Base-by-base conservation (phyloP, 2,329 filamentous ascomycete genomes). In the Sporothrix inflata region DNA sequence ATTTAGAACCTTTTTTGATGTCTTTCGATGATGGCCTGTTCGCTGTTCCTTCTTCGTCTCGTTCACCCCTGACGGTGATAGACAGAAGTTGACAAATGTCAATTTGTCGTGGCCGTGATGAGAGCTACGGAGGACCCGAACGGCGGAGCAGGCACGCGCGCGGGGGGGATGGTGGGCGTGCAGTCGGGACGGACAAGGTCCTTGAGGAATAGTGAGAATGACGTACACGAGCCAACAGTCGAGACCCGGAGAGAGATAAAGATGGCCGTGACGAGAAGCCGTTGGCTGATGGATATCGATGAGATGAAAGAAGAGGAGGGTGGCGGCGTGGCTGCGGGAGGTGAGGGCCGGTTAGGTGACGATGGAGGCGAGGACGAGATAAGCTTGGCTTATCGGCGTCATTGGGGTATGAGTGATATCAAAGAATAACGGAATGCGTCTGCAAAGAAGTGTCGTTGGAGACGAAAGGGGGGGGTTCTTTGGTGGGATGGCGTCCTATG, bases 331-430 rank as follows among this genome's bases (percentile, higher is more conserved):
- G 63, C 55, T 30, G 60, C 38, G 60, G 38, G 38, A 27, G 38
- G 38, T 27, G 38, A 65, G 6, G 45, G 65, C 65, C 45, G 12
- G 60, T 61, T 86, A 86, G 79, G 85, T 86, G 80, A 86, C 81
- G 79, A 87, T 83, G 75, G 85, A 84, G 79, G 81, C 82, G 76
- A 86, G 82, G 79, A 86, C 82, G 78, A 88, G 85, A 87, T 87
- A 87, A 86, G 85, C 83, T 80, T 83, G 82, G 81, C 83, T 86
- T 86, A 86, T 87, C 83, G 82, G 83, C 82, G 85, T 87, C 86
- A 88, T 88, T 85, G 82, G 82, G 72, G 73, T 75, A 74, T 73
- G 53, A 27, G 60, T 67, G 69, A 72, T 71, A 72, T 69, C 53
- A 66, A 65, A n/a, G 27, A 72, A 73, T 77, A 76, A 76, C 69